A percentile compares a stretch with the other conserved stretches of the same genome.
phyloP scores from a whole-genome alignment of 2,329 filamentous ascomycete species.

The Exserohilum turcica region DNA sequence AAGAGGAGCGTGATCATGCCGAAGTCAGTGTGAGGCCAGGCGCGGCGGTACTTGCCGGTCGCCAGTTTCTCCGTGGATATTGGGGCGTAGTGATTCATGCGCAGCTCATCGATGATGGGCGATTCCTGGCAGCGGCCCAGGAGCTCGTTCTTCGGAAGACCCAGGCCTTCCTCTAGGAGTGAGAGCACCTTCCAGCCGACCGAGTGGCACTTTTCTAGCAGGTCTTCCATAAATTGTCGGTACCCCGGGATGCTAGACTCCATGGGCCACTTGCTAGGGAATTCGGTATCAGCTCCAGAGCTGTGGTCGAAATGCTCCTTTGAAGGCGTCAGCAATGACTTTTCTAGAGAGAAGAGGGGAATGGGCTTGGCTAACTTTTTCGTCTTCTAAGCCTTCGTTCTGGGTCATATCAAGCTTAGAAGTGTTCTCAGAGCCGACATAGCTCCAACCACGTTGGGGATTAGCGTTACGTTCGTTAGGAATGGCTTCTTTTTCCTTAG shows the following conservation, averaged over 20 bases:
- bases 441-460: conserved; percentile 18
- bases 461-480: conserved; percentile 8
- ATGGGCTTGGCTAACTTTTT: conserved; percentile 7
- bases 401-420: neutral
- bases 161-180: conserved; percentile 16
- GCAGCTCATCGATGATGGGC: conserved; percentile 17
- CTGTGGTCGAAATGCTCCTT: conserved; percentile 8
- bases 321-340: neutral
- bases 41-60: conserved; percentile 10
- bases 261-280: conserved; percentile 3
- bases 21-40: conserved; percentile 28
- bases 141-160: conserved; percentile 4
- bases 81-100: conserved; percentile 27
- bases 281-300: neutral
- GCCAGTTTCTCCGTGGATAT: conserved; percentile 9
- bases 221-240: conserved; percentile 20
- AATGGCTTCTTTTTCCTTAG: conserved; percentile 7
- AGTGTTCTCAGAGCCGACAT: conserved; percentile 7
- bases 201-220: conserved; percentile 9
- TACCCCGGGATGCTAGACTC: conserved; percentile 14
- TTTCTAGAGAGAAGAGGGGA: neutral
- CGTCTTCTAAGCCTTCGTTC: conserved; percentile 10
- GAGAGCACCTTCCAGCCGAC: conserved; percentile 13
- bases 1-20: conserved; percentile 43
- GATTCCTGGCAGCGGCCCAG: conserved; percentile 1